Percentiles rank a stretch among this genome's conserved stretches.
These are phyloP conservation scores for Nothophytophthora sp. DNA, from an alignment of 352 stramenopile genomes.

Conservation along the genomic window DNA sequence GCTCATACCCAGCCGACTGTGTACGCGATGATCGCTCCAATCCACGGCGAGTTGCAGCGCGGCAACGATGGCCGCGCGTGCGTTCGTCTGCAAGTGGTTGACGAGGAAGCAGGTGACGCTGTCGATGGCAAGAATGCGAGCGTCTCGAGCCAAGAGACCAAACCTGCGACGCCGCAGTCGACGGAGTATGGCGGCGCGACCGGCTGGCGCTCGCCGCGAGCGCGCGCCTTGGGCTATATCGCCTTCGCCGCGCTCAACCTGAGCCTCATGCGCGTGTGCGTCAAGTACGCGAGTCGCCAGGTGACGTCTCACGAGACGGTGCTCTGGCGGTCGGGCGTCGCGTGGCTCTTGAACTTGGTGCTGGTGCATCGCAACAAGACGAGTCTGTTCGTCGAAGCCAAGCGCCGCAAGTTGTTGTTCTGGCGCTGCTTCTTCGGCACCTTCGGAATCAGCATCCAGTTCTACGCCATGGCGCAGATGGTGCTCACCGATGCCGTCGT, in stretches of 20 bases:
- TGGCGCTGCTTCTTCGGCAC: constrained; percentile 55
- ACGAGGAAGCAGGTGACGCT: background rate
- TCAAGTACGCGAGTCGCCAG: constrained; percentile 52
- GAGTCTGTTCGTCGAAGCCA: constrained; percentile 15
- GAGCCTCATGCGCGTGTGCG: constrained; percentile 51
- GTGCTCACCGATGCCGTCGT: constrained; percentile 69
- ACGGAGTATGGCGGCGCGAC: constrained; percentile 2
- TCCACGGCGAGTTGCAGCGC: constrained; percentile 5
- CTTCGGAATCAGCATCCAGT: constrained; percentile 54
- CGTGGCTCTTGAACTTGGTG: constrained; percentile 47
- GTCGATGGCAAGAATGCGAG: constrained; percentile 1
- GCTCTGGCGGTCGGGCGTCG: constrained; percentile 53
- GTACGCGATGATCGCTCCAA: constrained; percentile 14
- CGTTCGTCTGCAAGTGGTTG: constrained; percentile 15
- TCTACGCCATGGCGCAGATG: constrained; percentile 76
- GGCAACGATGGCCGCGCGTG: background rate
- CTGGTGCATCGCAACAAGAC: constrained; percentile 25
- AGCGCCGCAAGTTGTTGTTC: constrained; percentile 30
- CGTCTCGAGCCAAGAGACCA: constrained; percentile 9
- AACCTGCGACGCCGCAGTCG: constrained; percentile 3
- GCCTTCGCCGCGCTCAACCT: constrained; percentile 54
- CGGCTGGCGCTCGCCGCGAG: constrained; percentile 17
- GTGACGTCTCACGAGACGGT: constrained; percentile 56
- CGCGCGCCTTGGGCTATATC: constrained; percentile 38
- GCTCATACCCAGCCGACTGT: background rate